Base-by-base conservation (phyloP, 2,329 filamentous ascomycete species). In the Fusarium albosuccineum region DNA sequence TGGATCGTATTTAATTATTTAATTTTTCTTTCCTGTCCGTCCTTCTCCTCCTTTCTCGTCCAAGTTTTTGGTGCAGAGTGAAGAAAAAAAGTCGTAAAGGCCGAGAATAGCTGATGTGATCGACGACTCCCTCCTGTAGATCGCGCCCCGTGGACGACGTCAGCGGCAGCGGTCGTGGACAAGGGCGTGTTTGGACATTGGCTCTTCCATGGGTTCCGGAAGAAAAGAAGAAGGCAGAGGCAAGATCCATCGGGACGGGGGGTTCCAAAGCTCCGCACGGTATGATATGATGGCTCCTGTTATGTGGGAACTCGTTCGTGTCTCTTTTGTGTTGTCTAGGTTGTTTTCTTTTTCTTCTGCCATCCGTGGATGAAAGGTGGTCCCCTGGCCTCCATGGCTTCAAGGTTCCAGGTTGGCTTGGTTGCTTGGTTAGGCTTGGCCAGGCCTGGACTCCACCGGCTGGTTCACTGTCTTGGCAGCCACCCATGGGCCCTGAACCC, bases 121-220 rank as follows among this genome's bases (percentile, higher is more conserved):
- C 49, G 33, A 48, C 61, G 36, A 34, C 56, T 52, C 33, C 46
- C 57, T 68, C 57, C 65, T 68, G 57, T 62, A 66, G 65, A 68
- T 68, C 50, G 26, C 42, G 36, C 33, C 57, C 45, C 50, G 26
- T 55, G 62, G 39, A 46, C 54, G 53, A 68, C 65, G 65, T 68
- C 65, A 66, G 61, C 46, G 33, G 40, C 33, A 22, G 44, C 45
- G 29, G 26, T 36, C 11, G 36, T 44, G 41, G 49, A 52, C 61
- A 54, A 52, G 64, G 64, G 57, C 27, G 16, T 58, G 62, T 51
- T 66, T 62, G 33, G 22, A 62, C 36, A 14, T 13, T 14, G 11
- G 14, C 10, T 37, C 30, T 33, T 40, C 36, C 36, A 39, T 54
- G 42, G 61, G 64, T 51, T 30, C 44, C 17, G 39, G 52, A 57